Percentiles rank a stretch among this genome's conserved stretches.
phyloP scores from a whole-genome alignment of 2,329 filamentous ascomycete species.

The Aspergillus ibericus region DNA sequence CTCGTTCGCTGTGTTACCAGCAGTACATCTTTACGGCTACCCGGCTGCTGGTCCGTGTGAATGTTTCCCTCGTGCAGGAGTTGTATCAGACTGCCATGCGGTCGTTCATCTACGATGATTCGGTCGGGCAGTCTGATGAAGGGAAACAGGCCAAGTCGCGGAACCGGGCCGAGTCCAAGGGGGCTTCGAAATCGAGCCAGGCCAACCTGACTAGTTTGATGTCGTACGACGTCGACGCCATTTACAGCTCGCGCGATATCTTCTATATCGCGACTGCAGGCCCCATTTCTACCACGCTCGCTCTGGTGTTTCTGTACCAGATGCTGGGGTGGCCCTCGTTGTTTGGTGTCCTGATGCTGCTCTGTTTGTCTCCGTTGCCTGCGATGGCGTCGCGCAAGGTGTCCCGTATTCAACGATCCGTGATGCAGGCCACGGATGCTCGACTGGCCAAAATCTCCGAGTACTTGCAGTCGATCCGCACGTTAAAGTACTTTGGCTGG shows the following conservation, averaged over 20 bases:
- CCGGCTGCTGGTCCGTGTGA: conserved; percentile 57
- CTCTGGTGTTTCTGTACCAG: conserved; percentile 55
- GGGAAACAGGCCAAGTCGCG: not conserved
- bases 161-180: conserved; percentile 17
- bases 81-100: conserved; percentile 57
- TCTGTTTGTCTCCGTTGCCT: conserved; percentile 53
- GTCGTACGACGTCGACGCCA: conserved; percentile 59
- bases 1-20: conserved; percentile 54
- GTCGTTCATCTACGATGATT: conserved; percentile 56
- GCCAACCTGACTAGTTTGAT: conserved; percentile 59
- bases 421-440: conserved; percentile 57
- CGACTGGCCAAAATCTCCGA: conserved; percentile 60
- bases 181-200: conserved; percentile 42
- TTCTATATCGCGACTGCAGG: conserved; percentile 50
- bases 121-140: conserved; percentile 9
- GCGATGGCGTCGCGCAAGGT: conserved; percentile 52
- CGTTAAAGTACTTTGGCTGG: conserved; percentile 64
- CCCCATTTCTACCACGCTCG: conserved; percentile 50
- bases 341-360: conserved; percentile 52
- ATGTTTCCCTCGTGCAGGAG: conserved; percentile 59
- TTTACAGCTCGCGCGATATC: conserved; percentile 55
- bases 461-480: conserved; percentile 58
- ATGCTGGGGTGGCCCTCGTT: conserved; percentile 59
- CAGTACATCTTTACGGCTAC: conserved; percentile 61
- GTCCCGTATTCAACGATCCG: conserved; percentile 52